Evolutionary conservation across 1,284 basidiomycete genomes (phyloP).

Genomic region (Stygiomarasmius scandens): DNA sequence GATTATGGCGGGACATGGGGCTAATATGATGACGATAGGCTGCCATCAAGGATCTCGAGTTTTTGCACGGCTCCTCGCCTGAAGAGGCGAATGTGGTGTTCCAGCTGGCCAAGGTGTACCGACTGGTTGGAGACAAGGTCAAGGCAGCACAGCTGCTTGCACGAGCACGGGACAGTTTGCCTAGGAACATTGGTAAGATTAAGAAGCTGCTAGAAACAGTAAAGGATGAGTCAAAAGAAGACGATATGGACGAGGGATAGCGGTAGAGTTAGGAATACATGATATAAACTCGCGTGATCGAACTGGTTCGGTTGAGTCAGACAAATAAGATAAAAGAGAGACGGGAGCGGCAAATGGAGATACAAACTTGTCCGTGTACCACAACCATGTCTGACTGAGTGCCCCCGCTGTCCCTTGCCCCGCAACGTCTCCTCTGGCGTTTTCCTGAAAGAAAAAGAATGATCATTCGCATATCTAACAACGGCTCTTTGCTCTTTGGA

Average conservation of each 20-base stretch:
- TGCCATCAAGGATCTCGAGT: constrained; percentile 76
- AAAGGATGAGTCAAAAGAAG: constrained; percentile 64
- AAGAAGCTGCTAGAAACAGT: constrained; percentile 74
- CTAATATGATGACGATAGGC: constrained; percentile 15
- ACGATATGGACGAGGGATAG: constrained; percentile 75
- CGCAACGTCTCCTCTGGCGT: constrained; percentile 39
- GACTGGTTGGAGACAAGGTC: constrained; percentile 74
- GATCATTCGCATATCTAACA: constrained; percentile 74
- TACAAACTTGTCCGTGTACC: constrained; percentile 26
- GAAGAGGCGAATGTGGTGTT: constrained; percentile 95
- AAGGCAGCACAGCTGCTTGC: constrained; percentile 84
- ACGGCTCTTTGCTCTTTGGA: constrained; percentile 83
- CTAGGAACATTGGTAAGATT: constrained; percentile 77
- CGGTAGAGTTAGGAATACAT: neutral
- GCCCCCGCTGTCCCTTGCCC: constrained; percentile 25
- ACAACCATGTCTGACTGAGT: constrained; percentile 48
- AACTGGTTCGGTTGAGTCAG: constrained; percentile 1
- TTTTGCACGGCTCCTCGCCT: constrained; percentile 77
- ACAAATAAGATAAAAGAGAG: neutral
- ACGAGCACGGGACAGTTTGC: constrained; percentile 83
- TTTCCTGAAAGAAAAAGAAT: constrained; percentile 72
- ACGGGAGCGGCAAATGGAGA: too few relatives aligned
- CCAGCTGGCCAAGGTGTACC: constrained; percentile 90
- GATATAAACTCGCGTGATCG: neutral
- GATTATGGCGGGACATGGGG: neutral